Base-by-base conservation (phyloP, 2,329 filamentous ascomycete species). In the Aspergillus fructus region DNA sequence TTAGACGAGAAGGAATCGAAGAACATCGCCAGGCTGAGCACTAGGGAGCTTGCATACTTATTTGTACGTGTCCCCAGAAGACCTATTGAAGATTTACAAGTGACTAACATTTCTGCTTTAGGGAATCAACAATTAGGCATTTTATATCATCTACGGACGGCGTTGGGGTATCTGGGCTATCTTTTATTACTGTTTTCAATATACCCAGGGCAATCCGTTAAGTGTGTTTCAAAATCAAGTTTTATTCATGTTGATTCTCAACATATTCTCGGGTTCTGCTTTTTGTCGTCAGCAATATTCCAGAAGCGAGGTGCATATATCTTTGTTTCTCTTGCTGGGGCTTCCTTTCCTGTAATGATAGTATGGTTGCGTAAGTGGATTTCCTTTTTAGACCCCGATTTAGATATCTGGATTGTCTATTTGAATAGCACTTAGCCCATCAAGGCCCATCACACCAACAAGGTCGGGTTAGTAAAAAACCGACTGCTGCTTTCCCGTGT, bases 1-100 rank as follows among this genome's bases (percentile, higher is more conserved):
- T 81, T 97, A 21, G 90, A 94, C 66, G 91, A 96, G 74, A 83
- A 84, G 24, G 88, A 86, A 40, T 83, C 83, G 34, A 83, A 84
- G 67, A 84, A 81, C 58, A 79, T 96, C 51, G 85, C 85, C 7
- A 81, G 89, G 41, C 79, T 96, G 12, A 84, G 82, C 53, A 76
- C 82, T 2, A 78, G 79, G 34, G 89, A 96, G 65, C 79, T 96
- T 46, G 84, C 81, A 41, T 92, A 84, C 66, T 78, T 96, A 58
- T 91, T 93, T 68, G 84, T 75, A 70, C 53, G 73, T 68, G 3
- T 4, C 9, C 23, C 37, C 21, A n/a, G n/a, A 17, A 11, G 12
- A 3, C 21, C 17, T 12, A 40, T 19, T 37, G 34, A 15, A 15
- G 4, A 34, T n/a, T n/a, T 30, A 42, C 39, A 11, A 34, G 34